Evolutionary conservation across 257 asterid species (phyloP).

Genomic region (Pogostemon cablin): DNA sequence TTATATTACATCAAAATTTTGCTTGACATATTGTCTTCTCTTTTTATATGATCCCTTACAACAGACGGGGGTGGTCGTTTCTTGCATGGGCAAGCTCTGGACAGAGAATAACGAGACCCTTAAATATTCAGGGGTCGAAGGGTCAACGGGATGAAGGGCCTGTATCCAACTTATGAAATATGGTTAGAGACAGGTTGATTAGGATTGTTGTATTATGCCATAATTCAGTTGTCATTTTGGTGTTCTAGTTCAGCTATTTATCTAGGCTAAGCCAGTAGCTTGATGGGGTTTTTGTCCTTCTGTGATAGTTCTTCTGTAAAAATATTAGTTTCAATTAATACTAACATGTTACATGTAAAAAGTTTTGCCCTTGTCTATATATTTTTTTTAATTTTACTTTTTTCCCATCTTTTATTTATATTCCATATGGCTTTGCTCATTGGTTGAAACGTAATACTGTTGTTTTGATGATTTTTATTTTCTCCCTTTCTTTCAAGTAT

Average conservation of each 20-base stretch:
- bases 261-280: slow-evolving; percentile 48
- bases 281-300: slow-evolving; percentile 33
- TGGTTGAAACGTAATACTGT: background rate
- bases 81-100: slow-evolving; percentile 72
- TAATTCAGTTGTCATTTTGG: slow-evolving; percentile 32
- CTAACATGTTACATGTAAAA: slow-evolving; percentile 42
- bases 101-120: slow-evolving; percentile 40
- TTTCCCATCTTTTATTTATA: background rate
- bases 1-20: background rate
- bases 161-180: slow-evolving; percentile 25
- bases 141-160: background rate
- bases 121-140: slow-evolving; percentile 14
- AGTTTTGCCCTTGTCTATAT: slow-evolving; percentile 26
- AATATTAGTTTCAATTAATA: slow-evolving; percentile 27
- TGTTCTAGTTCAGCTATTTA: slow-evolving; percentile 40
- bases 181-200: slow-evolving; percentile 36
- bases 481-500: background rate
- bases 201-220: slow-evolving; percentile 53
- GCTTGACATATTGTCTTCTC: background rate
- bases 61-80: slow-evolving; percentile 74
- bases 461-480: too few relatives aligned
- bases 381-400: background rate
- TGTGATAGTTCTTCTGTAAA: slow-evolving; percentile 38
- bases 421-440: background rate
- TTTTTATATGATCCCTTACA: slow-evolving; percentile 14